A percentile compares a stretch with the other conserved stretches of the same genome.
phyloP scores from a whole-genome alignment of 495 filamentous ascomycete species.

The Penicillium odoratum region DNA sequence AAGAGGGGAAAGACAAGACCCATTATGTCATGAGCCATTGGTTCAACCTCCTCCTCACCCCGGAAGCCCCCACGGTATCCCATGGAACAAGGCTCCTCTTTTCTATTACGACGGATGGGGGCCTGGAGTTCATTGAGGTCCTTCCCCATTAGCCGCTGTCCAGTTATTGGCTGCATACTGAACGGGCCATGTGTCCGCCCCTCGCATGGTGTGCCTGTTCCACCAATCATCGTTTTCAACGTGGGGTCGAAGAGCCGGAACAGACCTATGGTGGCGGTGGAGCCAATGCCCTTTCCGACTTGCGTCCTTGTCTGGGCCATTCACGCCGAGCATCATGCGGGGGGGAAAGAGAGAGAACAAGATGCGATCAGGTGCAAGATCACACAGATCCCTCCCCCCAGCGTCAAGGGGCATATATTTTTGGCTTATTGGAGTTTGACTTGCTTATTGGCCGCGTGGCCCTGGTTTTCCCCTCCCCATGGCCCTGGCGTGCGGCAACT shows the following conservation, averaged over 20 bases:
- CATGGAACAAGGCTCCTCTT: constrained; percentile 8
- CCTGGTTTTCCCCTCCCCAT: background rate
- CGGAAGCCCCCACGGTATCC: constrained; percentile 7
- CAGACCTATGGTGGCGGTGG: constrained; percentile 7
- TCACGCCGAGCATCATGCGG: constrained; percentile 8
- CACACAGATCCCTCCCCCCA: background rate
- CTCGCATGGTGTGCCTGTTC: constrained; percentile 21
- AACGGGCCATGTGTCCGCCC: constrained; percentile 24
- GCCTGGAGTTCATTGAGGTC: constrained; percentile 6
- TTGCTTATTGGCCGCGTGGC: constrained; percentile 1
- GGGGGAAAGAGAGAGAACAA: background rate
- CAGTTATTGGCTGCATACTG: constrained; percentile 2
- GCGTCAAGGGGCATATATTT: background rate
- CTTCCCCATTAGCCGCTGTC: constrained; percentile 8
- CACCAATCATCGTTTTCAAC: constrained; percentile 9
- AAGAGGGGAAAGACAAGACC: background rate
- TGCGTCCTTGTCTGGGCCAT: constrained; percentile 5
- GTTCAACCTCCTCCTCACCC: constrained; percentile 2
- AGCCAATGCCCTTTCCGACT: constrained; percentile 4
- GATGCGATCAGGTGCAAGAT: background rate
- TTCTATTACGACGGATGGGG: constrained; percentile 1
- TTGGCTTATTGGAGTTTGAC: too few relatives aligned
- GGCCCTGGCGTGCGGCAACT: background rate
- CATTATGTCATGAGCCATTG: constrained; percentile 8
- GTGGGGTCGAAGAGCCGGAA: constrained; percentile 9